Conservation (phyloP, 768 basidiomycete genomes). For the Cystobasidium onofrii region DNA sequence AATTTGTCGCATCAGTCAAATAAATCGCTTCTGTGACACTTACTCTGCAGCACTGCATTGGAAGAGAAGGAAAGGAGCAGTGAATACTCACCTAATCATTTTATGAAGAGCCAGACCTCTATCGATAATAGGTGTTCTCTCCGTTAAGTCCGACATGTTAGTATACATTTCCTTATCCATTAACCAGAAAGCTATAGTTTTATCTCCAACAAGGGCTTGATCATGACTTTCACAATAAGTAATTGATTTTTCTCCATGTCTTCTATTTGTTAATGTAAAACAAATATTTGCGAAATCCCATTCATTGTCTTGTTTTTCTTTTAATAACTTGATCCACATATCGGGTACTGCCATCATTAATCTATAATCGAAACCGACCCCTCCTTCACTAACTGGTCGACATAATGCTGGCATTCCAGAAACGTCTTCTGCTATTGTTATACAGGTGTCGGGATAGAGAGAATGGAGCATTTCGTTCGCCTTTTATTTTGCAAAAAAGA, state of each 20-base stretch:
- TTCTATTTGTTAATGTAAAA: constrained; percentile 79
- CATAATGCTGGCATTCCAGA: constrained; percentile 97
- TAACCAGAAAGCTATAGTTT: constrained; percentile 96
- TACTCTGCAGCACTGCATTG: background rate
- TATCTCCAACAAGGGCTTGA: constrained; percentile 96
- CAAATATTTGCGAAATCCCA: constrained; percentile 85
- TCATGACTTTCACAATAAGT: constrained; percentile 94
- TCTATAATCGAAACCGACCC: constrained; percentile 95
- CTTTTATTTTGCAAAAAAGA: too few relatives aligned
- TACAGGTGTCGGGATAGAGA: constrained; percentile 61
- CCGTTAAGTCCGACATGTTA: constrained; percentile 80
- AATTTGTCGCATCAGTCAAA: background rate
- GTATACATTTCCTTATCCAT: constrained; percentile 99
- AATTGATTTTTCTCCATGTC: constrained; percentile 80
- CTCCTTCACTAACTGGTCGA: constrained; percentile 66
- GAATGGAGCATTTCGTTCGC: constrained; percentile 83
- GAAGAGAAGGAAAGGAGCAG: too few relatives aligned
- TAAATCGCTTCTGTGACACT: too few relatives aligned
- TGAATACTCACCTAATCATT: constrained; percentile 70
- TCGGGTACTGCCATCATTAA: constrained; percentile 98
- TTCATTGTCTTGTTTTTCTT: constrained; percentile 73
- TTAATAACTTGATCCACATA: constrained; percentile 99
- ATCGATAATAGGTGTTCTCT: constrained; percentile 73
- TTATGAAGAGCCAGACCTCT: constrained; percentile 91
- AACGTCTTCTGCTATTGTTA: constrained; percentile 97